Evolutionary conservation across 2,329 filamentous ascomycete species (phyloP), one percentile per base, ranked within the genome.

Genomic region (Coniella lustricola): DNA sequence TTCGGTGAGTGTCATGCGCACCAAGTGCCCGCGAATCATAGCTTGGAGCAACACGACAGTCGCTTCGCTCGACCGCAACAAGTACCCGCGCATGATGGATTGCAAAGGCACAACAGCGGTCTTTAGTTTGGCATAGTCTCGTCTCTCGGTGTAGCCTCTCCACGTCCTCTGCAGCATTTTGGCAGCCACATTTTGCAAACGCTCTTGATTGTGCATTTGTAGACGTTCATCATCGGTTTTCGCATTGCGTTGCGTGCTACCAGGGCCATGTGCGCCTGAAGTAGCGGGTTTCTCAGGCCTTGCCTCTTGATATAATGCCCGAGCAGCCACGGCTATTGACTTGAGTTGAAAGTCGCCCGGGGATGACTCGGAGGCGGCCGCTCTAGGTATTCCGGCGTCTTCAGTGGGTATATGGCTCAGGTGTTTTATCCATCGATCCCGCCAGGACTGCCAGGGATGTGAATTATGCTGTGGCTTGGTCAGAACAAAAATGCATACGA

Each of bases 371-470:
- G 55, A 21, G 5, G 48, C 49, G 16, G 17, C 7, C 3, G 25
- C 35, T 22, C 21, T 29, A 2, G 20, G 45, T 36, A 51, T 53
- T 55, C 41, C 54, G 40, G 44, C 33, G n/a, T 51, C 32, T 13
- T 54, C 48, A n/a, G 39, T 21, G 16, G 54, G 36, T 32, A 48
- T 51, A 3, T 47, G 57, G 9, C 49, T 54, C 21, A 65, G 51
- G 14, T 60, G 44, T 20, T 57, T 57, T 3, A 65, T 14, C 56
- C 61, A 67, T 21, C 62, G 60, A 31, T 59, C 52, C 22, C 59
- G 61, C 62, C 63, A 66, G 5, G 62, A 59, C 4, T 57, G 49
- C 43, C 35, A 54, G 2, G 64, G 52, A 38, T 66, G 66, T 14
- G 64, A 59, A 2, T 64, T 61, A 44, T 62, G 57, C 62, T 64